A percentile compares a stretch with the other conserved stretches of the same genome.
Evolutionary conservation across 139 green algal species (phyloP).

Genomic region (Mesotaenium endlicherianum): DNA sequence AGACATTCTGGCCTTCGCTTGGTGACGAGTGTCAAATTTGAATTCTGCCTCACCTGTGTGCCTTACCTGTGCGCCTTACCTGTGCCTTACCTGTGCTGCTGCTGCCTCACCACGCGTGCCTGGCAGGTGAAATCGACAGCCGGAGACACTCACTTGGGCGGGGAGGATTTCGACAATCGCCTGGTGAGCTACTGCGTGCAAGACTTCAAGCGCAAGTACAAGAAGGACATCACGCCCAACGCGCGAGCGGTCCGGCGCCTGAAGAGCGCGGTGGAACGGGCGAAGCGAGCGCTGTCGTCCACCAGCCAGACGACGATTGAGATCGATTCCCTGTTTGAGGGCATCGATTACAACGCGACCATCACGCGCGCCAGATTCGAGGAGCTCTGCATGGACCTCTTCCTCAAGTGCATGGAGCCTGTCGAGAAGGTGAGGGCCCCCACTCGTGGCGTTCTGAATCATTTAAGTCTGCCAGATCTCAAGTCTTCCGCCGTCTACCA

Average conservation of each 20-base stretch:
- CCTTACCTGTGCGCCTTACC: too few relatives aligned
- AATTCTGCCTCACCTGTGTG: too few relatives aligned
- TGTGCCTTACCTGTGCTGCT: too few relatives aligned
- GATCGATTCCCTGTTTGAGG: conserved; percentile 96
- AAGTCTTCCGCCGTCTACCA: too few relatives aligned
- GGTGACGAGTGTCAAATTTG: too few relatives aligned
- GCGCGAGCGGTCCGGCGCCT: conserved; percentile 72
- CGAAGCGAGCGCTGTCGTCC: conserved; percentile 87
- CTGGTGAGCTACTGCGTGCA: conserved; percentile 79
- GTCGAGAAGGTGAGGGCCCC: conserved; percentile 37
- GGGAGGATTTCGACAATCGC: conserved; percentile 97
- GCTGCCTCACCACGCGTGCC: too few relatives aligned
- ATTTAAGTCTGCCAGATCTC: too few relatives aligned
- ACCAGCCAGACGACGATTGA: conserved; percentile 92
- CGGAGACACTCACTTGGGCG: conserved; percentile 96
- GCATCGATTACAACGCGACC: conserved; percentile 93
- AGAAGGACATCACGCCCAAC: conserved; percentile 93
- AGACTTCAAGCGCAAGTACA: conserved; percentile 65
- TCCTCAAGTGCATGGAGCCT: conserved; percentile 63
- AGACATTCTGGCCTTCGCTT: too few relatives aligned
- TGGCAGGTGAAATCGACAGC: conserved; percentile 86
- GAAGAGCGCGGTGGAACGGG: conserved; percentile 85
- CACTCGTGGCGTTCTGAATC: not conserved
- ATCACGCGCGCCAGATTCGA: conserved; percentile 97
- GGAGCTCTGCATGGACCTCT: conserved; percentile 99